Evolutionary conservation across 345 rosid species (phyloP), one percentile per base, ranked within the genome.

Genomic region (Raphanus raphanistrum): DNA sequence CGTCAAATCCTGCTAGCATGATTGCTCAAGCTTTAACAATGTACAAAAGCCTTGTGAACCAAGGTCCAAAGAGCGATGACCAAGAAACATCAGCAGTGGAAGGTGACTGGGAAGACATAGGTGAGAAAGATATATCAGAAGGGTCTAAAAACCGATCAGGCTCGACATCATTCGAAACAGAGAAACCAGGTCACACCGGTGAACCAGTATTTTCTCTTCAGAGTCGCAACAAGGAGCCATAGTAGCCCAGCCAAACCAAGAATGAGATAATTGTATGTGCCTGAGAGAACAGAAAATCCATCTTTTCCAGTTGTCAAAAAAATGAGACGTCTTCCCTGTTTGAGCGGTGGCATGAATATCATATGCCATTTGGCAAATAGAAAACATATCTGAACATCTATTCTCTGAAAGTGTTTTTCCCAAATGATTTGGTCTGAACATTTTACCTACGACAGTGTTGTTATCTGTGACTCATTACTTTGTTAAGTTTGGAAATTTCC

Each of bases 21-120:
- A 86, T 93, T 77, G 94, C 91, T 33, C 97, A 89, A 86, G 89
- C 96, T 80, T 77, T 96, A 68, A 77, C 89, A 5, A 86, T 91
- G 93, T 89, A 93, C 84, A 96, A 89, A 77, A 86, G 81, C 83
- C 70, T 96, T 78, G 76, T 90, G 29, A 73, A 70, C 48, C 83
- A 85, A 52, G 75, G 31, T 70, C 76, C 91, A 17, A 70, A 13
- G 28, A 73, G 65, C 29, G 80, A 72, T 75, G 58, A 82, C 63
- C 59, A 33, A 38, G 82, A 38, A 58, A 31, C 73, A 63, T 55
- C 80, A 69, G 32, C 75, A 1, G 21, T 71, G 15, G 77, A 64
- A 80, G 65, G 69, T 32, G 72, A 72, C 62, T 29, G 75, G 36
- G 81, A 27, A 59, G 81, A 54, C 29, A 28, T 41, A 61, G 73